These are phyloP conservation scores for Cladosporium oxysporum DNA, from an alignment of 2,329 filamentous ascomycete genomes.

Conservation along the genomic window DNA sequence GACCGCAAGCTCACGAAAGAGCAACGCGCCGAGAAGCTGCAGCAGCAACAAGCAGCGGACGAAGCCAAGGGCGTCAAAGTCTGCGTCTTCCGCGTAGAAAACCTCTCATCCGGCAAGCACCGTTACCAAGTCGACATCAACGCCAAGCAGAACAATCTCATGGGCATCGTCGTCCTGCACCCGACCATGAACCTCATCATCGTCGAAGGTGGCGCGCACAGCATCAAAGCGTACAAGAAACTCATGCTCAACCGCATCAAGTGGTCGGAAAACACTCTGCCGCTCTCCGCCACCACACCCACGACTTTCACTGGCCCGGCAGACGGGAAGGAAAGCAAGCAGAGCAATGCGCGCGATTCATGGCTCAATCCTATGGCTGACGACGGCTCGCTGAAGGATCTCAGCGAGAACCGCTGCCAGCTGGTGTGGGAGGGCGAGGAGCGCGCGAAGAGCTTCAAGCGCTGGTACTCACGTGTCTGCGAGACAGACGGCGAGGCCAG, in stretches of 20 bases:
- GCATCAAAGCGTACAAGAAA: slow-evolving; percentile 83
- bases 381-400: slow-evolving; percentile 74
- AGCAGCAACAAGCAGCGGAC: slow-evolving; percentile 80
- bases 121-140: slow-evolving; percentile 92
- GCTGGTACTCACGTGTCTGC: slow-evolving; percentile 87
- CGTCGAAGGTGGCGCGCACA: slow-evolving; percentile 85
- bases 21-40: slow-evolving; percentile 79
- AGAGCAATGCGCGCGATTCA: slow-evolving; percentile 46
- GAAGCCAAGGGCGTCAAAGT: slow-evolving; percentile 82
- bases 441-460: slow-evolving; percentile 76
- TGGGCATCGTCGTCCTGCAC: slow-evolving; percentile 88
- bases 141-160: slow-evolving; percentile 83
- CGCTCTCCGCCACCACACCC: slow-evolving; percentile 50
- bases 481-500: slow-evolving; percentile 89
- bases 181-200: slow-evolving; percentile 86
- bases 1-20: slow-evolving; percentile 88
- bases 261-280: slow-evolving; percentile 85
- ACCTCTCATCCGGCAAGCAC: slow-evolving; percentile 85
- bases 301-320: slow-evolving; percentile 35
- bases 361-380: slow-evolving; percentile 83
- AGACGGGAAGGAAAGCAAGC: slow-evolving; percentile 26
- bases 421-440: slow-evolving; percentile 90
- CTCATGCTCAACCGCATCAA: slow-evolving; percentile 91
- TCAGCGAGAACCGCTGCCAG: slow-evolving; percentile 77
- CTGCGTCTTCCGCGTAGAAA: slow-evolving; percentile 85